phyloP scores from a whole-genome alignment of 345 rosid genomes.

The Dovyalis caffra region DNA sequence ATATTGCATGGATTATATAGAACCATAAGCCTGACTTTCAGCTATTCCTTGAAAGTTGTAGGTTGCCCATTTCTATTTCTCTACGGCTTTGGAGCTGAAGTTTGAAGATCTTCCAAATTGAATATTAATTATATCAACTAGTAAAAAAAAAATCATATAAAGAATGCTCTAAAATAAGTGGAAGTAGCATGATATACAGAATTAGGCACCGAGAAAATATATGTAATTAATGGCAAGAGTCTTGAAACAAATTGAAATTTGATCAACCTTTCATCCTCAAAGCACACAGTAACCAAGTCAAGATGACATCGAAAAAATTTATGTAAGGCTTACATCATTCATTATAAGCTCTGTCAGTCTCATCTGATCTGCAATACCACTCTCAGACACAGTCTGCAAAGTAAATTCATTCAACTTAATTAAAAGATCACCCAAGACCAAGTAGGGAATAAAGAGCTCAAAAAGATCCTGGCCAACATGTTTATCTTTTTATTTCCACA shows the following conservation, averaged over 20 bases:
- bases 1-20: background rate
- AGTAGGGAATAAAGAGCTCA: background rate
- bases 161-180: background rate
- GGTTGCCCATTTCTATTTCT: background rate
- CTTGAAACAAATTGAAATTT: background rate
- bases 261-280: background rate
- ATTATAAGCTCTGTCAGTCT: constrained; percentile 70
- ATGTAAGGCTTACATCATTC: constrained; percentile 64
- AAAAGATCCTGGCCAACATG: background rate
- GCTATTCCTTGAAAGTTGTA: background rate
- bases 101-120: background rate
- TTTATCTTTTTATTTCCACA: background rate
- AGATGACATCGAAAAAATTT: background rate
- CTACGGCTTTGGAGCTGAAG: background rate
- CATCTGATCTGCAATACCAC: constrained; percentile 92
- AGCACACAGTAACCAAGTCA: background rate
- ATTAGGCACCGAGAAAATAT: background rate
- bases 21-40: background rate
- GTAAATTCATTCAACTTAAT: constrained; percentile 10
- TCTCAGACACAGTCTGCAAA: constrained; percentile 76
- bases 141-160: background rate
- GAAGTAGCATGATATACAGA: background rate
- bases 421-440: background rate
- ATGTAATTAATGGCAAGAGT: background rate
- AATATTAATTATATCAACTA: background rate